Percentiles rank a stretch among this genome's conserved stretches.
These are phyloP conservation scores for Solanum chaucha DNA, from an alignment of 257 asterid species.

Conservation along the genomic window DNA sequence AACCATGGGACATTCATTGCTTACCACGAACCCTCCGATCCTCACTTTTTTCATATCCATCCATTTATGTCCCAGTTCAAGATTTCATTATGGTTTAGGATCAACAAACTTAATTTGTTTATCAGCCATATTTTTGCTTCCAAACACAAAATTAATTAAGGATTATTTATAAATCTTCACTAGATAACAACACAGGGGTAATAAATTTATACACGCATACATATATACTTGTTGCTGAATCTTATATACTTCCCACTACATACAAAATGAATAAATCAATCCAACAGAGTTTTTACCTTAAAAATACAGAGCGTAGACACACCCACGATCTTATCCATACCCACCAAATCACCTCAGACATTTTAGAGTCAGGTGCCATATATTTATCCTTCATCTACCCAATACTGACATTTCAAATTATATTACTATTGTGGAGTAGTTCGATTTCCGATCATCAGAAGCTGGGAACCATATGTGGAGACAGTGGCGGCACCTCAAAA, in stretches of 20 bases:
- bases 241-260: neutral
- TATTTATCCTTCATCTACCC: neutral
- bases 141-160: too few species aligned
- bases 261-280: conserved; percentile 24
- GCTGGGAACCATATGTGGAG: conserved; percentile 24
- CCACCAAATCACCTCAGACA: neutral
- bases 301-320: neutral
- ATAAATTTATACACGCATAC: neutral
- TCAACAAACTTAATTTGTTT: too few species aligned
- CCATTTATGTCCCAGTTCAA: too few species aligned
- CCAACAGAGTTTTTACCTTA: neutral
- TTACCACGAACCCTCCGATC: too few species aligned
- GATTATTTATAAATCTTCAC: too few species aligned
- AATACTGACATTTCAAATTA: neutral
- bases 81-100: too few species aligned
- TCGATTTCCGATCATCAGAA: conserved; percentile 11
- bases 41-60: too few species aligned
- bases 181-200: neutral
- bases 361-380: conserved; percentile 31
- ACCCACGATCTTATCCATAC: neutral
- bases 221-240: neutral
- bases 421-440: too few species aligned
- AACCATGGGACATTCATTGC: too few species aligned
- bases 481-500: conserved; percentile 66
- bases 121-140: neutral